Conservation (phyloP, 768 basidiomycete genomes). For the Agaricus subrufescens region DNA sequence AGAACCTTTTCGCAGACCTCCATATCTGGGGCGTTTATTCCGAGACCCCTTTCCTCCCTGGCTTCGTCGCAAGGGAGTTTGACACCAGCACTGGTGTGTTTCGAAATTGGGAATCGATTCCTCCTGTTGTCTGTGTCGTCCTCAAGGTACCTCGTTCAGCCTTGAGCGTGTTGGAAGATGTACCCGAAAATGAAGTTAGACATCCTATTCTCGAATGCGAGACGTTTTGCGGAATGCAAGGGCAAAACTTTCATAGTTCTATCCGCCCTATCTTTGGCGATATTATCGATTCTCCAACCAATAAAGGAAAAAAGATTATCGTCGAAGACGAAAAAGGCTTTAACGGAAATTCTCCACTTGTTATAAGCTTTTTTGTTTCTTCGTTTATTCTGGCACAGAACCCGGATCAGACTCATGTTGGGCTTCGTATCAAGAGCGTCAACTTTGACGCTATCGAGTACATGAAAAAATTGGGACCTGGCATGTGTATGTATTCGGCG, state of each 20-base stretch:
- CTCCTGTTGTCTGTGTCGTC: slow-evolving; percentile 29
- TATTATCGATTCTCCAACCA: slow-evolving; percentile 4
- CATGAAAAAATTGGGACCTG: slow-evolving; percentile 20
- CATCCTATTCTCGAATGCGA: slow-evolving; percentile 34
- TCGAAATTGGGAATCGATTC: slow-evolving; percentile 24
- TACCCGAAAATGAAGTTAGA: slow-evolving; percentile 16
- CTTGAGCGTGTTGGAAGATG: slow-evolving; percentile 21
- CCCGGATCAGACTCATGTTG: slow-evolving; percentile 17
- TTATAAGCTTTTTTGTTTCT: slow-evolving; percentile 31
- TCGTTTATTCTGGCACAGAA: slow-evolving; percentile 23
- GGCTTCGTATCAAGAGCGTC: slow-evolving; percentile 22
- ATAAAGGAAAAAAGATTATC: slow-evolving; percentile 14
- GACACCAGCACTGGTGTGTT: slow-evolving; percentile 15
- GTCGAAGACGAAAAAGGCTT: slow-evolving; percentile 27
- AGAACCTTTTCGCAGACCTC: slow-evolving; percentile 43
- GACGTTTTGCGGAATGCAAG: slow-evolving; percentile 5
- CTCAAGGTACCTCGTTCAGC: slow-evolving; percentile 28
- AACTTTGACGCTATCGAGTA: slow-evolving; percentile 11
- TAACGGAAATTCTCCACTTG: slow-evolving; percentile 27
- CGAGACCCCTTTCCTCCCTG: slow-evolving; percentile 5
- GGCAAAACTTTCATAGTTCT: slow-evolving; percentile 29
- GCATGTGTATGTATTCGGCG: slow-evolving; percentile 23
- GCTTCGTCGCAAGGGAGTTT: slow-evolving; percentile 10
- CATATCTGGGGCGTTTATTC: slow-evolving; percentile 35
- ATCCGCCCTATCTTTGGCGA: slow-evolving; percentile 30